Evolutionary conservation across 345 rosid genomes (phyloP), one percentile per base, ranked within the genome.

Genomic region (Gossypium bickii): DNA sequence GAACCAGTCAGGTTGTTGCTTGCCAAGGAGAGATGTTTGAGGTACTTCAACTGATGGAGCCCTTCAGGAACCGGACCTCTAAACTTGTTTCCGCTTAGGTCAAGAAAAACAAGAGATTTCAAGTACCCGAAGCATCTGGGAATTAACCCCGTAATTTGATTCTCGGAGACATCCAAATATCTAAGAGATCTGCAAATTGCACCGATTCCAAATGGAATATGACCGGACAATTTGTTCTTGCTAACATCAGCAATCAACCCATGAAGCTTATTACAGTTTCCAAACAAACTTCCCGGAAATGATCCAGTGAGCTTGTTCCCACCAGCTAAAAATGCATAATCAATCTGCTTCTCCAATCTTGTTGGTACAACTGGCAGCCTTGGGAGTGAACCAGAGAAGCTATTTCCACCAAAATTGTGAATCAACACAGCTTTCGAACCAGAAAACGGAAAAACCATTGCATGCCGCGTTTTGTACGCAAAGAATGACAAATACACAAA

Each of bases 211-310:
- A 70, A 81, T 1, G 92, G 92, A 74, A 88, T 81, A 78, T 70
- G 80, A 74, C 89, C 92, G 12, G 84, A 84, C 77, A 88, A 77
- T 80, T 55, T 78, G 77, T 88, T 88, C 80, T 61, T 77, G 75
- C 92, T 85, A 27, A 88, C 82, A 62, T 88, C 80, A 68, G 82
- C 80, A 70, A 81, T 70, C 75, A 88, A 49, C 60, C 59, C 83
- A 73, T 68, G 72, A 49, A 88, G 79, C 51, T 73, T 80, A 22
- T 82, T 64, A 78, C 92, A 88, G 22, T 76, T 82, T 65, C 81
- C 87, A 74, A 88, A 88, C 61, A 85, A 75, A 20, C 68, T 77
- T 24, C 82, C 88, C 0, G 86, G 88, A 80, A 86, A 83, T 38
- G 82, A 60, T 24, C 89, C 92, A 5, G 61, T 68, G 20, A 88